Evolutionary conservation across 768 basidiomycete species (phyloP), one percentile per base, ranked within the genome.

Genomic region (Cubamyces lactineus): DNA sequence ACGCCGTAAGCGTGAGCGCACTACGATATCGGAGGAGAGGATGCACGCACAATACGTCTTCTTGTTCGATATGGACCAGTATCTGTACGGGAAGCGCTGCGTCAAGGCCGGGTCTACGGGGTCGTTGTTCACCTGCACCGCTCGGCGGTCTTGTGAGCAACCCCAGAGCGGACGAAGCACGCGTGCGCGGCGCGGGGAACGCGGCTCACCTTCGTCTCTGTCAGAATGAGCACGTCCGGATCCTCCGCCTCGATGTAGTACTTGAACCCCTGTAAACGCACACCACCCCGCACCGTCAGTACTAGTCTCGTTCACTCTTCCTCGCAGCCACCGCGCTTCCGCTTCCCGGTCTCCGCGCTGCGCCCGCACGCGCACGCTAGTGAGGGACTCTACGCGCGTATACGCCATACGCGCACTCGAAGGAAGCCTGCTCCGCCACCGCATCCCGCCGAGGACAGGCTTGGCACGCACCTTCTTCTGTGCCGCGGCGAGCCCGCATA

Each of bases 201-300:
- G 6, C 23, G 19, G 46, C 70, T 24, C 42, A 85, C 91, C 80
- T 94, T 96, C 11, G 92, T 94, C 76, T 96, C 94, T 0, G 91
- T 92, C 45, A 96, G 76, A 16, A 95, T 82, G 23, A 95, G 78
- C 26, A 96, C 79, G 70, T 96, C 94, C 0, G 94, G 85, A 69
- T 94, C 87, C 67, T 96, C 94, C 1, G 92, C 92, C 66, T 91
- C 87, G 34, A 94, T 79, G 70, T 96, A 96, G 68, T 78, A 71
- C 67, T 86, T 87, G 76, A 96, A 93, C 0, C 93, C 93, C 87
- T 91, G 64, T 30, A 19, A 15, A 48, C 28, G 21, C 19, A 26
- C 48, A 49, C 30, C 30, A 26, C 16, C 19, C 4, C 16, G 42
- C 42, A 16, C 19, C 41, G 41, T 12, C 41, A n/a, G 42, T 19